Percentiles rank a stretch among this genome's conserved stretches.
Evolutionary conservation across 805 yeast genomes (phyloP).

Genomic region (Diddensiella santjacobensis): DNA sequence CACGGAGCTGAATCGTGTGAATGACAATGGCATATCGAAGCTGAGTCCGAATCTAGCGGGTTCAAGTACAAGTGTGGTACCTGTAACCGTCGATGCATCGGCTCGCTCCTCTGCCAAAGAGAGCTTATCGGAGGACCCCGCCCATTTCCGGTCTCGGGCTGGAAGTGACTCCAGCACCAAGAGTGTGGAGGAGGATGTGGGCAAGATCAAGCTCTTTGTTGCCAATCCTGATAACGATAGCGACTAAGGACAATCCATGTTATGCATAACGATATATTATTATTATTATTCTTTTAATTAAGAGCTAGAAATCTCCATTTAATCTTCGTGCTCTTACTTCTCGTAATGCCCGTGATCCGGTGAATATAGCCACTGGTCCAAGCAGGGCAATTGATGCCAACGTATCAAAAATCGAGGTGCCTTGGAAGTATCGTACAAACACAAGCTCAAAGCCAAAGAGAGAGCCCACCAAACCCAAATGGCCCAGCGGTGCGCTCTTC

Average conservation of each 20-base stretch:
- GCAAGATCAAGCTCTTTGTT: conserved; percentile 35
- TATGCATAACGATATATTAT: background rate
- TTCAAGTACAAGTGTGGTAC: background rate
- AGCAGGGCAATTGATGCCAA: conserved; percentile 46
- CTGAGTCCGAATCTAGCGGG: background rate
- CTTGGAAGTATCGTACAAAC: conserved; percentile 56
- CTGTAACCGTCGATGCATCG: background rate
- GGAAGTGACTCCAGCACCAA: conserved; percentile 23
- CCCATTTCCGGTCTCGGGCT: conserved; percentile 19
- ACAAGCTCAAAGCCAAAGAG: conserved; percentile 50
- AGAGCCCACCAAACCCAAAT: conserved; percentile 44
- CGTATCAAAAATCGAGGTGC: conserved; percentile 58
- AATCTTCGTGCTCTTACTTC: conserved; percentile 32
- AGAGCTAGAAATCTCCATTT: conserved; percentile 17
- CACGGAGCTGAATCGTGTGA: conserved; percentile 1
- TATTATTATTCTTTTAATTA: conserved; percentile 1
- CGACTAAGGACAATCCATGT: conserved; percentile 5
- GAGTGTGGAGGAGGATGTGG: conserved; percentile 33
- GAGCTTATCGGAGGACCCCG: conserved; percentile 1
- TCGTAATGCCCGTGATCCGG: conserved; percentile 67
- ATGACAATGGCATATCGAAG: background rate
- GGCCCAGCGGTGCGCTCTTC: conserved; percentile 37
- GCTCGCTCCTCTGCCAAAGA: conserved; percentile 3
- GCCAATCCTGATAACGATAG: conserved; percentile 39
- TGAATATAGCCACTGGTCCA: conserved; percentile 50